Evolutionary conservation across 306 rosid genomes (phyloP), one percentile per base, ranked within the genome.

Genomic region (Gastrolobium bilobum): DNA sequence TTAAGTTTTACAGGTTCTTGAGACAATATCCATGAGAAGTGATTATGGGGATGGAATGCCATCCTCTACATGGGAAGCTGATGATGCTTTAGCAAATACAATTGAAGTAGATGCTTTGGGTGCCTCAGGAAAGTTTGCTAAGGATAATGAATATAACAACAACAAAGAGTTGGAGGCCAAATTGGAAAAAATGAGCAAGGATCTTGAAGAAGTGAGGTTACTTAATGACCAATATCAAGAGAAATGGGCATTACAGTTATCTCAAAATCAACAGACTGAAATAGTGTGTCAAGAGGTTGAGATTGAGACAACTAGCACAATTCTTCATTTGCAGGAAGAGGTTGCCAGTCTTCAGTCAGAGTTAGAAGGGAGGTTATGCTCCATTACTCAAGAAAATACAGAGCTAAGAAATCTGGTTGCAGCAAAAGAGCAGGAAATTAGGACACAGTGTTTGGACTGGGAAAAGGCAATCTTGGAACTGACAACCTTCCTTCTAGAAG

Each of bases 281-380:
- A 81, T 63, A 44, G 92, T 92, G 38, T 85, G 94, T 59, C 93
- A 90, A 82, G 96, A 95, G 70, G 97, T 90, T 79, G 99, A 95
- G 92, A 90, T 86, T 85, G 99, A 95, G 88, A 92, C 96, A 37
- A 88, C 94, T 46, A 88, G 84, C 70, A 91, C 97, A 76, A 92
- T 92, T 87, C 83, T 92, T 86, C 98, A 89, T 40, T 87, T 95
- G 82, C 99, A 95, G 86, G 97, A 91, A 84, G 94, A 92, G 88
- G 90, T 92, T 86, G 84, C 91, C 79, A 59, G 50, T 69, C 88
- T 92, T 81, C 98, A 90, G 77, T 76, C 81, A 73, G 93, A 91
- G 74, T 88, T 92, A 65, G 85, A 92, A 75, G 90, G 88, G 65
- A 92, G 83, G 75, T 72, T 92, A 73, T 82, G 62, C 52, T 62